Conservation (phyloP, 192 early-diverging fungal genomes). For the Entomortierella parvispora region DNA sequence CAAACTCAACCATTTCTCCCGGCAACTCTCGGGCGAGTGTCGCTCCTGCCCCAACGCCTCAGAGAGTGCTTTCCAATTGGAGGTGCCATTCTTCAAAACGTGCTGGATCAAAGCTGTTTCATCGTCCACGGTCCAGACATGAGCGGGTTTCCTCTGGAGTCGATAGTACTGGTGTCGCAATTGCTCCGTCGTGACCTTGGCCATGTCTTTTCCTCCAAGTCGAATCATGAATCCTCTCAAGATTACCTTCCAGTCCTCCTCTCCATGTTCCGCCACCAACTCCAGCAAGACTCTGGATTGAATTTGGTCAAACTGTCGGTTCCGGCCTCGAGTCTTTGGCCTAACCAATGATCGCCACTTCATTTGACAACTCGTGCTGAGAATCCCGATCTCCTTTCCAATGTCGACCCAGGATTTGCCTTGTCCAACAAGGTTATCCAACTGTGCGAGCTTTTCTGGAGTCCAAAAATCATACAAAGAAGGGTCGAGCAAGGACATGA, state of each 20-base stretch:
- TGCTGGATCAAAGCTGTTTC: conserved; percentile 44
- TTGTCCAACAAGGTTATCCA: conserved; percentile 25
- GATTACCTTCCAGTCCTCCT: conserved; percentile 35
- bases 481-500: conserved; percentile 6
- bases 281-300: conserved; percentile 35
- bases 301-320: conserved; percentile 32
- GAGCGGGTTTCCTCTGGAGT: conserved; percentile 7
- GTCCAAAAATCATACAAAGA: conserved; percentile 12
- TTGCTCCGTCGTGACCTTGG: conserved; percentile 42
- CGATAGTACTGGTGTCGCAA: conserved; percentile 28
- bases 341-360: conserved; percentile 24
- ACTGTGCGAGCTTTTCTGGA: background rate
- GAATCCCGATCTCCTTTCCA: background rate
- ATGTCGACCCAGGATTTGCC: conserved; percentile 37
- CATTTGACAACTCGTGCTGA: conserved; percentile 13
- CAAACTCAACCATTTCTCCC: conserved; percentile 24
- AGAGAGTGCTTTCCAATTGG: conserved; percentile 20
- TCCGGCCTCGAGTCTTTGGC: conserved; percentile 19
- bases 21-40: conserved; percentile 34
- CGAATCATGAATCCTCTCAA: conserved; percentile 38
- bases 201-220: conserved; percentile 41
- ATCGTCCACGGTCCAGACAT: conserved; percentile 23
- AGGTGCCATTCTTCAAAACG: conserved; percentile 36
- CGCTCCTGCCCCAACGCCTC: conserved; percentile 5
- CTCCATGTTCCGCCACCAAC: conserved; percentile 32